Conservation (phyloP, 2,329 filamentous ascomycete species). For the Lachnellula cervina region DNA sequence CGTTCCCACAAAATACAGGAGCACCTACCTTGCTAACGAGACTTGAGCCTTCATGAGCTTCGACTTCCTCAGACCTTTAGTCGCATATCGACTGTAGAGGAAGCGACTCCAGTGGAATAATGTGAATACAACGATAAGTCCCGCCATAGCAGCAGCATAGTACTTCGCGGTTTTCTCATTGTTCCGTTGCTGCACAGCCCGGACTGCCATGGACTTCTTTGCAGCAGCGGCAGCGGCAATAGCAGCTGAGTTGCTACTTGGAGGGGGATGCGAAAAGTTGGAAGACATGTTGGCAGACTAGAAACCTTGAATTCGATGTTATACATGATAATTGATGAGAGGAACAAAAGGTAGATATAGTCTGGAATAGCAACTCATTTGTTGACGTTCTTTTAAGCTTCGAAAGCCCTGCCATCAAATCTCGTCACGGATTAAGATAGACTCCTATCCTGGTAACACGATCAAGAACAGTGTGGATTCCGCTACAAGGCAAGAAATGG, state of each 20-base stretch:
- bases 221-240: constrained; percentile 10
- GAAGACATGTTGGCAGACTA: constrained; percentile 6
- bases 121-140: constrained; percentile 19
- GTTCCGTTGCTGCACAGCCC: constrained; percentile 4
- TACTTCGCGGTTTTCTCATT: constrained; percentile 15
- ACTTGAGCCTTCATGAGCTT: constrained; percentile 15
- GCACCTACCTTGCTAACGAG: constrained; percentile 13
- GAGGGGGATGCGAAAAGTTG: not conserved
- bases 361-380: not conserved
- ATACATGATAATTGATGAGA: not conserved
- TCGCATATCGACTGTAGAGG: constrained; percentile 17
- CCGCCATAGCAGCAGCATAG: constrained; percentile 19
- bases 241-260: constrained; percentile 11
- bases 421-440: not conserved
- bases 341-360: not conserved
- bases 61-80: constrained; percentile 10
- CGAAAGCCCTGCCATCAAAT: not conserved
- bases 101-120: constrained; percentile 20
- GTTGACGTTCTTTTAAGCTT: not conserved
- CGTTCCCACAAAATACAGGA: not conserved
- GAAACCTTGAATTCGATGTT: not conserved
- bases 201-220: constrained; percentile 1
- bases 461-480: not conserved
- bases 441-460: not conserved
- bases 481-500: not conserved